Percentiles rank a stretch among this genome's conserved stretches.
Conservation (phyloP, 1,284 basidiomycete genomes). For the Peniophora sp. region DNA sequence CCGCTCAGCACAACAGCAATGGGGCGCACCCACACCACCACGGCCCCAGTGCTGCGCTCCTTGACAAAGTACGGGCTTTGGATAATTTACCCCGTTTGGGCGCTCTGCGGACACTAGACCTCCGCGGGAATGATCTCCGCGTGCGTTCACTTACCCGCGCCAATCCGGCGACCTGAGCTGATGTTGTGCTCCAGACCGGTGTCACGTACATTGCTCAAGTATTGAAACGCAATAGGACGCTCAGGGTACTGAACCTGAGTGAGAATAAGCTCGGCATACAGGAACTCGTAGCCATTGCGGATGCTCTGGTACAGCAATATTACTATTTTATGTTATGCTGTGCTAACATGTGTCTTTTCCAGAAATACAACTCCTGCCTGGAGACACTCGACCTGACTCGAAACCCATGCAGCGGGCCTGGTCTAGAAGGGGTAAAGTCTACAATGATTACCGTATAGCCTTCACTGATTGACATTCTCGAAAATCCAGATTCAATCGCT, state of each 20-base stretch:
- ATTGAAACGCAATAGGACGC: conserved; percentile 89
- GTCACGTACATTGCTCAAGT: conserved; percentile 92
- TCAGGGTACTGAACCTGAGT: conserved; percentile 89
- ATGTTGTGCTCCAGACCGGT: conserved; percentile 40
- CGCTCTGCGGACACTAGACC: conserved; percentile 80
- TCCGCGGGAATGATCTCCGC: conserved; percentile 86
- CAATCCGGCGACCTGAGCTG: conserved; percentile 5
- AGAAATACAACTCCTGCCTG: conserved; percentile 93
- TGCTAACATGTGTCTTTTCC: conserved; percentile 2
- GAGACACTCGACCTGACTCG: conserved; percentile 91
- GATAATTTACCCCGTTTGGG: conserved; percentile 83
- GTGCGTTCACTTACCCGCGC: conserved; percentile 27
- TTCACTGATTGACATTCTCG: conserved; percentile 1
- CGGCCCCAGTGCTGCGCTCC: conserved; percentile 63
- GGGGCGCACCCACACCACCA: conserved; percentile 26
- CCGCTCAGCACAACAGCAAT: conserved; percentile 1
- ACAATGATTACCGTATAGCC: background rate
- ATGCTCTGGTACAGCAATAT: conserved; percentile 65
- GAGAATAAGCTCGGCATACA: conserved; percentile 89
- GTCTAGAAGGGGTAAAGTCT: conserved; percentile 73
- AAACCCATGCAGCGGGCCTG: conserved; percentile 89
- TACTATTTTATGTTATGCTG: background rate
- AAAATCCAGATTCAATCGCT: conserved; percentile 73
- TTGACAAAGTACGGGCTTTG: conserved; percentile 77
- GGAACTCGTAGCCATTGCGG: conserved; percentile 78